Base-by-base conservation (phyloP, 805 yeast species). In the Maudiozyma bulderi region DNA sequence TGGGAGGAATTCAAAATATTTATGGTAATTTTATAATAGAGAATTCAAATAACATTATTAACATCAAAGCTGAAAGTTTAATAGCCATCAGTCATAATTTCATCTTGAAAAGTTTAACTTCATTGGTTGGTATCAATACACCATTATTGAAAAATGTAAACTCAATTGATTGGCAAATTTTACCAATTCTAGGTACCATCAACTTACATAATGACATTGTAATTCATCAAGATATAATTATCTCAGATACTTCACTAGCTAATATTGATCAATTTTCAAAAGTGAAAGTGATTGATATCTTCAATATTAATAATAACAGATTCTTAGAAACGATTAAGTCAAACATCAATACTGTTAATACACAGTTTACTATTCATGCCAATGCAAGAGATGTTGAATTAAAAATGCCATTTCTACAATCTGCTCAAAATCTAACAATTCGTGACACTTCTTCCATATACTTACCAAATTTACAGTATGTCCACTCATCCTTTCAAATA, bases 201-300 rank as follows among this genome's bases (percentile, higher is more conserved):
- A 64, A 69, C 43, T 73, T 84, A 53, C 76, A 73, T 50, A 63
- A 65, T 46, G 79, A 81, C 9, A 70, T 85, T 46, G 64, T 68
- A 42, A 70, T 72, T 11, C 66, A 82, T 40, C 73, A 73, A 53
- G 75, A 80, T 48, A 74, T 84, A 39, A 71, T 74, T 8, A 73
- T 84, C 50, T 76, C 88, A 3, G 93, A 86, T 64, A 82, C 93
- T 10, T 80, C 91, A 5, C 66, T 86, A 53, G 71, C 80, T n/a
- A 80, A 81, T 0, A 77, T 84, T 57, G 73, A 80, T 10, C 86
- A 84, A 0, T 78, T 84, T 54, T 68, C 67, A 34, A 68, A 73
- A 34, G 75, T 82, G 29, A 76, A 75, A 1, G 66, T 69, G 1
- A 71, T 86, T 55, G 75, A 74, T 33, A 69, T 66, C 10, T 74